phyloP scores from a whole-genome alignment of 75 land plant genomes.

The Cryptomeria japonica region DNA sequence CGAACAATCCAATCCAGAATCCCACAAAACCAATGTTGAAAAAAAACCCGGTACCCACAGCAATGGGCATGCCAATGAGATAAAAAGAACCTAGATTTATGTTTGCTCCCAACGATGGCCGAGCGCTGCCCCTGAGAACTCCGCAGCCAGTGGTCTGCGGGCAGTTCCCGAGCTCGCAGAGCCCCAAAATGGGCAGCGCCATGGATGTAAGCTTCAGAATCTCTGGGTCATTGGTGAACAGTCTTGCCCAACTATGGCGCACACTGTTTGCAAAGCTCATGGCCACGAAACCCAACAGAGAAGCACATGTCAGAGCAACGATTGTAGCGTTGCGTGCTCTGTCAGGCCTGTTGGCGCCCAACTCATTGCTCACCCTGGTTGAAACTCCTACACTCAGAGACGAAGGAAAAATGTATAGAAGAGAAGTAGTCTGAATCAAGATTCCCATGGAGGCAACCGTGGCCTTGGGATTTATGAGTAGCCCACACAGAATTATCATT shows the following conservation, averaged over 20 bases:
- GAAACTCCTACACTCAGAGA: conserved; percentile 37
- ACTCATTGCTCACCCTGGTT: conserved; percentile 40
- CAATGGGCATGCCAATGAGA: conserved; percentile 48
- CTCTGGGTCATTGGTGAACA: conserved; percentile 38
- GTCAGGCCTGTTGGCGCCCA: conserved; percentile 43
- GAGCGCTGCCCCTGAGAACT: conserved; percentile 50
- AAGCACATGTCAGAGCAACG: conserved; percentile 21
- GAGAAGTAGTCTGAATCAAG: conserved; percentile 41
- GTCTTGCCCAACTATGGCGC: conserved; percentile 34
- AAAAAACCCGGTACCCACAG: conserved; percentile 25
- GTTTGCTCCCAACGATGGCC: conserved; percentile 45
- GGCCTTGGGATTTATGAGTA: conserved; percentile 30
- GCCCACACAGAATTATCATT: conserved; percentile 43
- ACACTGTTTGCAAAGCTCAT: conserved; percentile 25
- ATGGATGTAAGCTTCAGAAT: conserved; percentile 29
- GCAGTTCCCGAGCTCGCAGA: conserved; percentile 54
- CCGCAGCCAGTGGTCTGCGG: conserved; percentile 62
- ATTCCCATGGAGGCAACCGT: conserved; percentile 50
- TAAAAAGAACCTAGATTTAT: conserved; percentile 52
- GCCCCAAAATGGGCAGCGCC: conserved; percentile 44
- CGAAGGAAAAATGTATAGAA: conserved; percentile 48
- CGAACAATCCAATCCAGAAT: conserved; percentile 64
- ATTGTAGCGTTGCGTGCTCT: conserved; percentile 27
- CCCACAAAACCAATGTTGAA: conserved; percentile 18
- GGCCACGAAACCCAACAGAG: conserved; percentile 23